These are phyloP conservation scores for Henningerozyma blattae DNA, from an alignment of 805 yeast species.

Conservation along the genomic window DNA sequence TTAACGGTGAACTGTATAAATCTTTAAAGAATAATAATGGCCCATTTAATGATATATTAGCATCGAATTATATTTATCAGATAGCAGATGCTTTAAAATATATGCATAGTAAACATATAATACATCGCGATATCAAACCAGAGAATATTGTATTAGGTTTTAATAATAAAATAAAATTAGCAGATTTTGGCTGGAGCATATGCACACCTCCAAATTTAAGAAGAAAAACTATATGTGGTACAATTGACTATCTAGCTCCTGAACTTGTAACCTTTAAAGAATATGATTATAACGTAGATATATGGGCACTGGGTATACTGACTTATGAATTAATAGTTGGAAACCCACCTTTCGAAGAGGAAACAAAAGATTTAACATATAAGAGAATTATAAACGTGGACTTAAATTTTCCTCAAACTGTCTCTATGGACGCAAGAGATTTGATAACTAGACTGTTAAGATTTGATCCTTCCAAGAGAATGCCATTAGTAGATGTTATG, in stretches of 20 bases:
- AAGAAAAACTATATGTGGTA: slow-evolving; percentile 84
- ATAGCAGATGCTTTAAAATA: slow-evolving; percentile 70
- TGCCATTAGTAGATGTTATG: slow-evolving; percentile 46
- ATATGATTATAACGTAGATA: slow-evolving; percentile 70
- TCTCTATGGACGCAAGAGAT: slow-evolving; percentile 67
- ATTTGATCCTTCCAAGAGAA: slow-evolving; percentile 58
- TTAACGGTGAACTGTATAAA: slow-evolving; percentile 78
- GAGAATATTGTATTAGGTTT: slow-evolving; percentile 77
- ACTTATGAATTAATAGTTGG: slow-evolving; percentile 83
- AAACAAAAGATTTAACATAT: slow-evolving; percentile 65
- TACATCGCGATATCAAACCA: slow-evolving; percentile 90
- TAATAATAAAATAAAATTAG: slow-evolving; percentile 65
- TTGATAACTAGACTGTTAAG: slow-evolving; percentile 52
- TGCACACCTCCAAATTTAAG: slow-evolving; percentile 41
- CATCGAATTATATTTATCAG: slow-evolving; percentile 72
- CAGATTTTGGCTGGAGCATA: slow-evolving; percentile 97
- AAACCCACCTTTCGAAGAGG: slow-evolving; percentile 84
- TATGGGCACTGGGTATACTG: slow-evolving; percentile 87
- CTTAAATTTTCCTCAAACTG: slow-evolving; percentile 54
- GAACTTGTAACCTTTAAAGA: slow-evolving; percentile 82
- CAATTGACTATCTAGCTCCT: slow-evolving; percentile 88
- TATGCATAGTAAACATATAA: slow-evolving; percentile 66
- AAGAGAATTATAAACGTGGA: slow-evolving; percentile 71
- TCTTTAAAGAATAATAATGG: slow-evolving; percentile 45
- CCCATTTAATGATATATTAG: slow-evolving; percentile 58